A percentile compares a stretch with the other conserved stretches of the same genome.
Evolutionary conservation across 106 monocot genomes (phyloP).

Genomic region (Dioscorea zingiberensis): DNA sequence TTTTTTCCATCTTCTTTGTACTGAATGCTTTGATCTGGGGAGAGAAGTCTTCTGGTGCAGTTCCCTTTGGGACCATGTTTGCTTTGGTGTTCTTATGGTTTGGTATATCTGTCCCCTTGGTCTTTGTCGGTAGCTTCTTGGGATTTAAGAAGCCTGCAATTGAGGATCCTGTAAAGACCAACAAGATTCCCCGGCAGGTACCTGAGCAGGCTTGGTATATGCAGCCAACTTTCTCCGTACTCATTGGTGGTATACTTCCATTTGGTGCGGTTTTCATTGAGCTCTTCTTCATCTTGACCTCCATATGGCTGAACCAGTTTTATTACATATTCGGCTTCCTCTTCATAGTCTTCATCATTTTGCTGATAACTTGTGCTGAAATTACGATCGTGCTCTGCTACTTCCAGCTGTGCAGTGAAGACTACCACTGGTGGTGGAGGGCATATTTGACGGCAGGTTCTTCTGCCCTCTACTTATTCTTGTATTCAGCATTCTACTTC

Average conservation of each 20-base stretch:
- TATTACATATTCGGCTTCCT: slow-evolving; percentile 42
- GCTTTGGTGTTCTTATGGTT: slow-evolving; percentile 33
- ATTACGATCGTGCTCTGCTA: slow-evolving; percentile 53
- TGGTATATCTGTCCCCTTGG: slow-evolving; percentile 31
- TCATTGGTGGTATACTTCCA: slow-evolving; percentile 27
- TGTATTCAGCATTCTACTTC: slow-evolving; percentile 45
- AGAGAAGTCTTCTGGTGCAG: slow-evolving; percentile 44
- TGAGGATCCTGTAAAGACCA: slow-evolving; percentile 29
- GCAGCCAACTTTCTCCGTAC: slow-evolving; percentile 23
- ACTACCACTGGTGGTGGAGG: slow-evolving; percentile 60
- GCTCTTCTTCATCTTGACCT: slow-evolving; percentile 35
- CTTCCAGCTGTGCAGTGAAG: slow-evolving; percentile 60
- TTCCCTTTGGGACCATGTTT: slow-evolving; percentile 37
- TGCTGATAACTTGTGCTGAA: slow-evolving; percentile 50
- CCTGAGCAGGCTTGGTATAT: slow-evolving; percentile 37
- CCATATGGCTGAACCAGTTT: slow-evolving; percentile 40
- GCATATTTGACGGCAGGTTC: slow-evolving; percentile 51
- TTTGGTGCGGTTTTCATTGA: slow-evolving; percentile 36
- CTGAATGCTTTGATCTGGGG: slow-evolving; percentile 61
- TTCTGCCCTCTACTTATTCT: slow-evolving; percentile 39
- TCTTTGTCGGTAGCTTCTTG: slow-evolving; percentile 30
- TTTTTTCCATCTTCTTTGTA: slow-evolving; percentile 40
- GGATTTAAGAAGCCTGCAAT: slow-evolving; percentile 27
- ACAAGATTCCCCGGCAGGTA: slow-evolving; percentile 32
- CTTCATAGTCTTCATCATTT: slow-evolving; percentile 51